These are phyloP conservation scores for Phytophthora syringae DNA, from an alignment of 352 stramenopile genomes.

Conservation along the genomic window DNA sequence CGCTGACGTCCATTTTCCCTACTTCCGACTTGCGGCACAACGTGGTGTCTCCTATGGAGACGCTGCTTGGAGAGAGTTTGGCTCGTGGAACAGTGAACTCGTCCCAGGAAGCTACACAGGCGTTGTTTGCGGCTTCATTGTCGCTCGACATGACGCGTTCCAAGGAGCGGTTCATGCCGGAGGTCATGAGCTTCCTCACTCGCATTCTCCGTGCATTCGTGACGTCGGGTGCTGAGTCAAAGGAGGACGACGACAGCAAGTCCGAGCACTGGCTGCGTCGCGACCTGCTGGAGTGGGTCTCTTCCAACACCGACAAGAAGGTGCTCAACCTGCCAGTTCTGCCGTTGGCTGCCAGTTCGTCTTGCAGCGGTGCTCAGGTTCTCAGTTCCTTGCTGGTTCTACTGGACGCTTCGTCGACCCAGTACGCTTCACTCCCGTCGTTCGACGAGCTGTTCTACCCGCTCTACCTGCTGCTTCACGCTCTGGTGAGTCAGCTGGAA, in stretches of 20 bases:
- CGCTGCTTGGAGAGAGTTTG: slow-evolving; percentile 92
- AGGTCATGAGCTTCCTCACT: slow-evolving; percentile 70
- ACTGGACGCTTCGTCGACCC: slow-evolving; percentile 45
- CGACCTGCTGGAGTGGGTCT: slow-evolving; percentile 55
- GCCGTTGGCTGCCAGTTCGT: slow-evolving; percentile 46
- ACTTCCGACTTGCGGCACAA: slow-evolving; percentile 95
- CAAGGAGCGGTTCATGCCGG: slow-evolving; percentile 92
- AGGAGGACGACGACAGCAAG: slow-evolving; percentile 25
- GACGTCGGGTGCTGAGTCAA: slow-evolving; percentile 19
- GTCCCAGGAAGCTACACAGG: slow-evolving; percentile 81
- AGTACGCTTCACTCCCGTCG: slow-evolving; percentile 72
- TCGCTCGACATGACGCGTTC: slow-evolving; percentile 78
- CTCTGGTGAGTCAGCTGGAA: slow-evolving; percentile 55
- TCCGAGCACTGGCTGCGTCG: slow-evolving; percentile 55
- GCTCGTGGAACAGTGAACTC: slow-evolving; percentile 74
- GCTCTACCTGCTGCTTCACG: slow-evolving; percentile 71
- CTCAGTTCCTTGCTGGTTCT: slow-evolving; percentile 56
- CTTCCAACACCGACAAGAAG: slow-evolving; percentile 13
- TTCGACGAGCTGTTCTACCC: slow-evolving; percentile 83
- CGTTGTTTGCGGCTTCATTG: slow-evolving; percentile 79
- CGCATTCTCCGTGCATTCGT: slow-evolving; percentile 63
- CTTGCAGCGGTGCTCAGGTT: slow-evolving; percentile 50
- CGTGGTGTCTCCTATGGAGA: slow-evolving; percentile 92
- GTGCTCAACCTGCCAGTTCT: slow-evolving; percentile 46
- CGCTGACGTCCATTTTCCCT: slow-evolving; percentile 92